Evolutionary conservation across 495 filamentous ascomycete species (phyloP), one percentile per base, ranked within the genome.

Genomic region (Penicillium argentinense): DNA sequence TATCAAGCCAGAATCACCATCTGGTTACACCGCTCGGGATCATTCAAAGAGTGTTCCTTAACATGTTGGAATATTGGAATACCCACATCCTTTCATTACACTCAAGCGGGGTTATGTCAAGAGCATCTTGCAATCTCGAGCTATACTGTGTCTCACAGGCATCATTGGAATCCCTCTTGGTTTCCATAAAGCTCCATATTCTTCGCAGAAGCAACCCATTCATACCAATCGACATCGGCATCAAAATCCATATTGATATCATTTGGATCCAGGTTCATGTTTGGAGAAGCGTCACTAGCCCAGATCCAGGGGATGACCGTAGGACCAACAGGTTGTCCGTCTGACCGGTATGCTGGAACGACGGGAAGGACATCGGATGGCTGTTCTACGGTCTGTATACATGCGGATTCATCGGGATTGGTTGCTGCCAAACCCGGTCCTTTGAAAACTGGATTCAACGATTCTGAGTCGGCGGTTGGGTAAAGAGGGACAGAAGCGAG

Each of bases 121-220:
- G n/a, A n/a, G n/a, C n/a, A n/a, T n/a, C n/a, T n/a, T n/a, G n/a
- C n/a, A n/a, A n/a, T n/a, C n/a, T n/a, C n/a, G n/a, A n/a, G n/a
- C n/a, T n/a, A n/a, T n/a, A n/a, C n/a, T n/a, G n/a, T n/a, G n/a
- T n/a, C n/a, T n/a, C n/a, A n/a, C n/a, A n/a, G n/a, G n/a, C n/a
- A n/a, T n/a, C n/a, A n/a, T n/a, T n/a, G n/a, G 1, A 36, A 7
- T 11, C 8, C 33, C 6, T 3, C 17, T 21, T 9, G 22, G 22
- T 1, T 12, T 8, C 13, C 37, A 25, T 39, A n/a, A 18, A 16
- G 25, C n/a, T 39, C 36, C 21, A 50, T 29, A 2, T 57, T 63
- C 45, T 70, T 73, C 1, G 72, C 72, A 49, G 67, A 69, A 19
- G 71, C 67, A 28, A 77, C 59, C 75, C 74, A 79, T 38, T 65